Percentiles rank a stretch among this genome's conserved stretches.
Conservation (phyloP, 805 yeast species). For the Sporopachydermia quercuum region DNA sequence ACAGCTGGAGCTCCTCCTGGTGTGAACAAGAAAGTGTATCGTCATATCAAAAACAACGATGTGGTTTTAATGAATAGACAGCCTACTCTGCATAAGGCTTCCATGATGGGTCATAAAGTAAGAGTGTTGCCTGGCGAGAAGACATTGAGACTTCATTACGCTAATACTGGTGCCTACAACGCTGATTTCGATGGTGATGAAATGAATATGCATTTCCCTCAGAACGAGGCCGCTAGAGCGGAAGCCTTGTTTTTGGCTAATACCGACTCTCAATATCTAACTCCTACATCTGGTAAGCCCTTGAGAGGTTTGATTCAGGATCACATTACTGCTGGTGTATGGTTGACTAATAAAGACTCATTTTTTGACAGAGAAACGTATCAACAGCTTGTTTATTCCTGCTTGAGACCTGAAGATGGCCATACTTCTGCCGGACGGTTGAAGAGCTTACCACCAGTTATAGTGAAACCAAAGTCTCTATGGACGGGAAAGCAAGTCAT, state of each 20-base stretch:
- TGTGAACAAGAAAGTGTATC: conserved; percentile 79
- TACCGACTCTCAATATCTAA: conserved; percentile 92
- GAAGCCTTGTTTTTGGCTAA: conserved; percentile 92
- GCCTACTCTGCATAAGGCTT: conserved; percentile 97
- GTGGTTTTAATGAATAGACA: conserved; percentile 98
- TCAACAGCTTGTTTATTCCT: conserved; percentile 86
- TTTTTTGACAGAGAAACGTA: conserved; percentile 84
- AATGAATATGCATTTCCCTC: conserved; percentile 99
- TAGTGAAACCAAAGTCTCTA: conserved; percentile 71
- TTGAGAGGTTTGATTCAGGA: conserved; percentile 98
- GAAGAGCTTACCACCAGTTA: conserved; percentile 77
- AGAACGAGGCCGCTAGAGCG: conserved; percentile 91
- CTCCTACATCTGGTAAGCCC: conserved; percentile 98
- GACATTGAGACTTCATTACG: conserved; percentile 91
- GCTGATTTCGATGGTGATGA: conserved; percentile 99
- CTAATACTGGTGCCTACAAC: conserved; percentile 97
- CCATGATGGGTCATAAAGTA: conserved; percentile 99
- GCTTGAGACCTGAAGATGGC: conserved; percentile 95
- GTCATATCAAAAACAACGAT: conserved; percentile 91
- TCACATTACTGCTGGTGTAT: conserved; percentile 97
- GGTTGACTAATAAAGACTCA: conserved; percentile 89
- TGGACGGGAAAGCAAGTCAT: conserved; percentile 99
- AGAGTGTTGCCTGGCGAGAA: conserved; percentile 95
- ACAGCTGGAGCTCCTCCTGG: conserved; percentile 37
- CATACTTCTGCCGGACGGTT: conserved; percentile 57